Evolutionary conservation across 1,284 basidiomycete species (phyloP), one percentile per base, ranked within the genome.

Genomic region (Tilletia indica): DNA sequence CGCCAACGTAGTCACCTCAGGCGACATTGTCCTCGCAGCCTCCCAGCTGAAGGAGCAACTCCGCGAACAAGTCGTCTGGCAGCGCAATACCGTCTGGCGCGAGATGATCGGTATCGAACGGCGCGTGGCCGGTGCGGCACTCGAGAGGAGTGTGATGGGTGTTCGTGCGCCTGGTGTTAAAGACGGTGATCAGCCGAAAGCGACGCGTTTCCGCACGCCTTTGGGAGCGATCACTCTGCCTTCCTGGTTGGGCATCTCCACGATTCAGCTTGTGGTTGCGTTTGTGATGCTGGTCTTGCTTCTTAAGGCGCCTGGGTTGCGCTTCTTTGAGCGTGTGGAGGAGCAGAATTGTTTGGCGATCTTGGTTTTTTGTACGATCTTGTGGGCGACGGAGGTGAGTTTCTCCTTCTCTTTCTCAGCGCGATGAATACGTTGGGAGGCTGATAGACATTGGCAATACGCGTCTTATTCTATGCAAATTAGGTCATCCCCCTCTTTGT

Each of bases 41-140:
- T 89, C 92, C 75, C 93, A 97, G 82, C 89, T 99, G 68, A 90
- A 91, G 76, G 88, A 93, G 34, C 91, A 97, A 83, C 90, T 97
- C 71, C 90, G 95, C 39, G 96, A 99, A 72, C 85, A 87, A 75
- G 91, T 95, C 73, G 94, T 93, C 1, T 95, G 93, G 92, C 93
- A 96, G 81, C 89, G 93, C 63, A 93, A 96, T 80, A 96, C 93
- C 0, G 92, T 99, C 4, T 99, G 96, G 96, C 89, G 95, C 38
- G 93, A 96, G 85, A 98, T 99, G 96, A 94, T 99, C 77, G 91
- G 91, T 14, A 90, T 91, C 45, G 93, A 94, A 80, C 89, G 94
- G 5, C 71, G 82, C 16, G 83, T 82, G 1, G 80, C 82, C 71
- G 83, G 80, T 31, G 83, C 83, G 0, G 77, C 80, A 54, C 76